Base-by-base conservation (phyloP, 495 filamentous ascomycete genomes). In the Trypethelium eluteriae region DNA sequence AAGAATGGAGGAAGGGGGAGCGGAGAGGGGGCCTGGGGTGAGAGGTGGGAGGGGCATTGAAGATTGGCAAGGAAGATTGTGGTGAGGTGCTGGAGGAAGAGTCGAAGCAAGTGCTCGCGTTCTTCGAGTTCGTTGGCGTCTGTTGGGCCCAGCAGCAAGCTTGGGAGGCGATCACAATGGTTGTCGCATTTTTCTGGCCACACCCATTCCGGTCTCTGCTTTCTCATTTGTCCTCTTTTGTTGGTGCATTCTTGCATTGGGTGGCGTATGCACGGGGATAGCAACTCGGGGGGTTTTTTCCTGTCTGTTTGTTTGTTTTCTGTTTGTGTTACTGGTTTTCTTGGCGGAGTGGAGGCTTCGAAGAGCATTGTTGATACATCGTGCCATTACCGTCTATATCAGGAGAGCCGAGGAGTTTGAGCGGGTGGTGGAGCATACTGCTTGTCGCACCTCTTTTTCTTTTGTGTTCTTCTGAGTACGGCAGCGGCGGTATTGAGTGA, bases 331-430 rank as follows among this genome's bases (percentile, higher is more conserved):
- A 18, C 49, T 53, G 12, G 49, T 25, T 25, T 25, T 25, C 25
- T 25, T 25, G 25, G 25, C 25, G 25, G 25, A 25, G 25, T 25
- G 25, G 25, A 25, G 25, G 25, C 25, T 25, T 25, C 25, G 25
- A 25, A 25, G 25, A 59, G 53, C 53, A 59, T 59, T 59, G 53
- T 59, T 36, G 53, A 59, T 59, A 53, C 14, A n/a, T 10, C 18
- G 18, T 36, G 53, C 53, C 18, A 7, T 59, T 14, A 11, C 36
- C 14, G 6, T 59, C 32, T 36, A 18, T 44, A 7, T 44, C 7
- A 7, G 7, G 41, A 44, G 41, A 14, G 14, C 41, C 41, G 25
- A 25, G 25, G 25, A 25, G 25, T 25, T 25, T 25, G 25, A 25
- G 25, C 25, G 25, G 25, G 25, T 25, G 25, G 25, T 25, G 25